Evolutionary conservation across 164 flowering plant genomes (phyloP).

Genomic region (Litsea cubeba): DNA sequence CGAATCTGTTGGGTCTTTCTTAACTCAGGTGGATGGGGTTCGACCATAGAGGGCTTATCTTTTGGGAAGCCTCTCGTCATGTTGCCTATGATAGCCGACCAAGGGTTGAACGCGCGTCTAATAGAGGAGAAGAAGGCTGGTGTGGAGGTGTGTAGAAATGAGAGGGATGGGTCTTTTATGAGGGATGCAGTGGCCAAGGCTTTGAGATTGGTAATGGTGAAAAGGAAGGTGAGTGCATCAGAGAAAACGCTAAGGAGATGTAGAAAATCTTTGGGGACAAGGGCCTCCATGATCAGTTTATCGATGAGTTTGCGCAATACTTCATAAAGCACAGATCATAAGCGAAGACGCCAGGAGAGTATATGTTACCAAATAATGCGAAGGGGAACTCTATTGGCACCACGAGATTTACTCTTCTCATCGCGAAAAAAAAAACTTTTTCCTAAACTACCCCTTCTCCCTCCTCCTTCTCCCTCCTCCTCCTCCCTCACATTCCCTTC

Average conservation of each 20-base stretch:
- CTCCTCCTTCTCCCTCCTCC: too few species aligned
- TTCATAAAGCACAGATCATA: not conserved
- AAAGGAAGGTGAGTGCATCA: not conserved
- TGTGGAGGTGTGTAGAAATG: not conserved
- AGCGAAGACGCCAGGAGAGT: not conserved
- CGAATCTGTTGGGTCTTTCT: conserved; percentile 3
- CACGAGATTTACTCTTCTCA: too few species aligned
- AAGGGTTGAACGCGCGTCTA: not conserved
- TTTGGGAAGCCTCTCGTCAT: conserved; percentile 1
- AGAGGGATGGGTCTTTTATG: not conserved
- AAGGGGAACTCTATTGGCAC: too few species aligned
- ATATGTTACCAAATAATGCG: too few species aligned
- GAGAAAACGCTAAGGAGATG: not conserved
- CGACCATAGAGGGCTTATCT: not conserved
- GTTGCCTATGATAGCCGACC: not conserved
- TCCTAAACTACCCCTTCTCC: too few species aligned
- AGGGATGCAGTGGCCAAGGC: not conserved
- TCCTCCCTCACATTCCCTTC: too few species aligned
- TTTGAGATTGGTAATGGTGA: conserved; percentile 2
- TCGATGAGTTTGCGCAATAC: not conserved
- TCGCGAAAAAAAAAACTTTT: too few species aligned
- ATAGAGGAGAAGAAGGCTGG: conserved; percentile 3
- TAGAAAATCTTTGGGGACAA: not conserved
- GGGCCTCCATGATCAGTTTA: not conserved
- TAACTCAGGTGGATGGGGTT: conserved; percentile 4